phyloP scores from a whole-genome alignment of 371 early-diverging fungal species.

The Mucor racemosus region DNA sequence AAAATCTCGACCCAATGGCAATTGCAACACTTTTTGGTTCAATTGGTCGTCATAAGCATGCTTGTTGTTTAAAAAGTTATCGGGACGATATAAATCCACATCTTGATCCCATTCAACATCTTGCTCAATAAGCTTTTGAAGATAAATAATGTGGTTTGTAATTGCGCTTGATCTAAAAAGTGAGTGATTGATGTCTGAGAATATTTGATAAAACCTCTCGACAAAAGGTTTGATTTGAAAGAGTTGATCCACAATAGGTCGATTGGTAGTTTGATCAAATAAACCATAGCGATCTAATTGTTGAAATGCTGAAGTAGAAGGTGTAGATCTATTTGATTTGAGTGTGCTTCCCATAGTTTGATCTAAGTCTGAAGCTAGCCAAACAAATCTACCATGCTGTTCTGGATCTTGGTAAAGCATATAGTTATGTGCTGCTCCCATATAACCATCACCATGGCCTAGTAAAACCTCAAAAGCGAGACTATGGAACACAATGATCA shows the following conservation, averaged over 20 bases:
- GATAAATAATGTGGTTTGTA: constrained; percentile 8
- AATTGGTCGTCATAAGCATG: constrained; percentile 22
- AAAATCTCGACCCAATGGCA: constrained; percentile 40
- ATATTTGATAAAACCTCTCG: constrained; percentile 18
- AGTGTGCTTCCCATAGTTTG: constrained; percentile 44
- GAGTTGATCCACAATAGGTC: constrained; percentile 32
- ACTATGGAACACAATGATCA: constrained; percentile 8
- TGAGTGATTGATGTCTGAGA: constrained; percentile 18
- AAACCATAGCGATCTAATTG: constrained; percentile 31
- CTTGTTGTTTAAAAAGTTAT: constrained; percentile 13
- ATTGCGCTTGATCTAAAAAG: constrained; percentile 15
- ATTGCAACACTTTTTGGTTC: constrained; percentile 31
- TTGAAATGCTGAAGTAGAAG: neutral
- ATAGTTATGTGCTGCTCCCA: constrained; percentile 45
- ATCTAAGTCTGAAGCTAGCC: constrained; percentile 45
- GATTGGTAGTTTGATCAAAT: constrained; percentile 2
- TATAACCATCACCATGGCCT: constrained; percentile 44
- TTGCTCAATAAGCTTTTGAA: constrained; percentile 25
- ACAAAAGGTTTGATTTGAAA: constrained; percentile 25
- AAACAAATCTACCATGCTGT: constrained; percentile 26
- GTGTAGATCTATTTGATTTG: neutral
- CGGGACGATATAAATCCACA: constrained; percentile 2
- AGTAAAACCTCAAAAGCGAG: constrained; percentile 39
- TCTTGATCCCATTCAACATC: constrained; percentile 36
- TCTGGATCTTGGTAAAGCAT: constrained; percentile 38